phyloP scores from a whole-genome alignment of 768 basidiomycete genomes.

The Exidia glandulosa region DNA sequence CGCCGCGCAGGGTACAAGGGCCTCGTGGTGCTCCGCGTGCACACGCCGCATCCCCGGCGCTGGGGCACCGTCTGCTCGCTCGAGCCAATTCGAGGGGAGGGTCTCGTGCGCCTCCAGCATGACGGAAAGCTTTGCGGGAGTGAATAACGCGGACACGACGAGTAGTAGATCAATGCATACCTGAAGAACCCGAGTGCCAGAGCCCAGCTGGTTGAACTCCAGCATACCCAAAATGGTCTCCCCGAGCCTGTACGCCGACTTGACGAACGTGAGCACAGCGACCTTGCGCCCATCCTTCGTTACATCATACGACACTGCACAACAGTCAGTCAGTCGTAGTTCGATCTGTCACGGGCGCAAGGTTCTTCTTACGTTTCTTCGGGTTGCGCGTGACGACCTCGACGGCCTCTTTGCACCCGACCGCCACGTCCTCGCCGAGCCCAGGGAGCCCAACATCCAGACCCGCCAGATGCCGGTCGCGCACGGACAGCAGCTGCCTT shows the following conservation, averaged over 20 bases:
- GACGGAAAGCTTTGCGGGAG: conserved; percentile 59
- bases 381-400: conserved; percentile 85
- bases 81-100: conserved; percentile 40
- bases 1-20: conserved; percentile 57
- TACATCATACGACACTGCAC: conserved; percentile 83
- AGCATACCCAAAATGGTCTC: conserved; percentile 88
- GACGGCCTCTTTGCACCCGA: conserved; percentile 62
- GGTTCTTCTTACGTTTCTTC: conserved; percentile 56
- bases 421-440: conserved; percentile 21
- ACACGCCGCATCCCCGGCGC: conserved; percentile 46
- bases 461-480: too few species aligned
- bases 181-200: conserved; percentile 71
- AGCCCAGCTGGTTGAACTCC: conserved; percentile 68
- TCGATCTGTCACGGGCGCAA: not conserved
- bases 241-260: conserved; percentile 82
- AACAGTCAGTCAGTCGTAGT: not conserved
- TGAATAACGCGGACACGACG: too few species aligned
- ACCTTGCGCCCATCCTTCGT: conserved; percentile 86
- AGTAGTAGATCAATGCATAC: not conserved
- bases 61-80: conserved; percentile 16
- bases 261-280: conserved; percentile 84
- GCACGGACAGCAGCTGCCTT: not conserved
- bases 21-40: conserved; percentile 78
- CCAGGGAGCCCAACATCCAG: not conserved
- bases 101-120: conserved; percentile 84